Percentiles rank a stretch among this genome's conserved stretches.
Evolutionary conservation across 176 grass and related monocot species (phyloP).

Genomic region (Cocos nucifera): DNA sequence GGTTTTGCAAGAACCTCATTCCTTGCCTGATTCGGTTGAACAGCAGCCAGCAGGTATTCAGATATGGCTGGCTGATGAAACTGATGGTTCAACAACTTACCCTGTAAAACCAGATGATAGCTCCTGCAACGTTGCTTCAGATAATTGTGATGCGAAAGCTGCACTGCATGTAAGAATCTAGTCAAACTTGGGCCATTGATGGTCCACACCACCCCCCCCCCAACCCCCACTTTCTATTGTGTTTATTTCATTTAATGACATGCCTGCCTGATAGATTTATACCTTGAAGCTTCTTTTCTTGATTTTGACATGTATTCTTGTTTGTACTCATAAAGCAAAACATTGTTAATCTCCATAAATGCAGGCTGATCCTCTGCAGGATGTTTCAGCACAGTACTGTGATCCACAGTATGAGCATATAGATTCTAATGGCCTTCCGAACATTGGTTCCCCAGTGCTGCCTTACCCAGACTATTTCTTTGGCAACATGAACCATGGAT

Average conservation of each 20-base stretch:
- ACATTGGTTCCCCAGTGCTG: constrained; percentile 7
- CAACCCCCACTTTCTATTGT: too few relatives aligned
- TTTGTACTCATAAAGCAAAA: too few relatives aligned
- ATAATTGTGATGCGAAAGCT: constrained; percentile 6
- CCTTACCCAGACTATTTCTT: not conserved
- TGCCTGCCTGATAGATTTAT: too few relatives aligned
- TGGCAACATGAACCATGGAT: constrained; percentile 3
- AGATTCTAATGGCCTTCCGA: constrained; percentile 1
- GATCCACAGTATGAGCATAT: constrained; percentile 9
- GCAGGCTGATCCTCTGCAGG: constrained; percentile 31
- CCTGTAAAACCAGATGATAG: constrained; percentile 12
- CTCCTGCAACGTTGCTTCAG: constrained; percentile 4
- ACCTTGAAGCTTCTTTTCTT: too few relatives aligned
- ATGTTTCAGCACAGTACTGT: not conserved
- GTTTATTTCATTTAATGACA: too few relatives aligned
- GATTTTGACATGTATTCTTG: too few relatives aligned
- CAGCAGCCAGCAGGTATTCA: constrained; percentile 14
- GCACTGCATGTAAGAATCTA: constrained; percentile 30
- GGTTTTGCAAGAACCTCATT: constrained; percentile 32
- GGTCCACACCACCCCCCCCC: too few relatives aligned
- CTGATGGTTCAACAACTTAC: constrained; percentile 10
- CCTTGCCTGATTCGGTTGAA: constrained; percentile 24
- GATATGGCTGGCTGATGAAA: constrained; percentile 46
- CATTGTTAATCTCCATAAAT: not conserved
- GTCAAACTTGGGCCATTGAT: too few relatives aligned